Evolutionary conservation across 371 early-diverging fungal species (phyloP).

Genomic region (Basidiobolus meristosporus): DNA sequence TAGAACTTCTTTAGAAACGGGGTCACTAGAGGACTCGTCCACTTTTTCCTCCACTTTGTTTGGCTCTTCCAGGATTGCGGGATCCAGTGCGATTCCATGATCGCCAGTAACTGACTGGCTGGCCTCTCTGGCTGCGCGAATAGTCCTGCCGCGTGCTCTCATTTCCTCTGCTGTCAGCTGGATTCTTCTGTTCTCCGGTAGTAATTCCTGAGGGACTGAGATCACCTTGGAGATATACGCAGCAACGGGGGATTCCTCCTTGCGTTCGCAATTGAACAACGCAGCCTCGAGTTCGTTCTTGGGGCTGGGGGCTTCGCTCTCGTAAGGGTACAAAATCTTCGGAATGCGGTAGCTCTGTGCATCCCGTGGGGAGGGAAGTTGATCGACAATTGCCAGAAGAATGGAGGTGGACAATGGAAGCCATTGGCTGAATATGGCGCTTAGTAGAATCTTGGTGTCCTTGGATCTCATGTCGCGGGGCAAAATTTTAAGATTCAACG

Average conservation of each 20-base stretch:
- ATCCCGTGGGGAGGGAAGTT: constrained; percentile 65
- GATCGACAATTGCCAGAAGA: constrained; percentile 64
- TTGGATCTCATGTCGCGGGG: constrained; percentile 78
- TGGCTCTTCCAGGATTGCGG: constrained; percentile 11
- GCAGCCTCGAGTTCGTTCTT: constrained; percentile 33
- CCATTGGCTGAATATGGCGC: constrained; percentile 69
- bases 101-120: constrained; percentile 4
- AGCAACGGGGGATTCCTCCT: constrained; percentile 33
- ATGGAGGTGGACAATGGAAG: constrained; percentile 58
- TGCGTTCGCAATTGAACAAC: constrained; percentile 29
- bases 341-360: constrained; percentile 75
- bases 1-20: constrained; percentile 24
- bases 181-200: constrained; percentile 54
- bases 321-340: constrained; percentile 43
- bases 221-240: constrained; percentile 90
- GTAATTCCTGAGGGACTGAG: constrained; percentile 43
- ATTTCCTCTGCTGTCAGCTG: constrained; percentile 76
- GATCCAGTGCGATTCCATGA: constrained; percentile 6
- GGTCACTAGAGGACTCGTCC: constrained; percentile 8
- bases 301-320: constrained; percentile 16
- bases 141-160: constrained; percentile 49
- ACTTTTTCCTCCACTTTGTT: constrained; percentile 13
- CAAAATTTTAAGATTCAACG: constrained; percentile 66
- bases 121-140: constrained; percentile 9
- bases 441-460: constrained; percentile 52